Conservation (phyloP, 768 basidiomycete genomes). For the Podaxis mareebaensis region DNA sequence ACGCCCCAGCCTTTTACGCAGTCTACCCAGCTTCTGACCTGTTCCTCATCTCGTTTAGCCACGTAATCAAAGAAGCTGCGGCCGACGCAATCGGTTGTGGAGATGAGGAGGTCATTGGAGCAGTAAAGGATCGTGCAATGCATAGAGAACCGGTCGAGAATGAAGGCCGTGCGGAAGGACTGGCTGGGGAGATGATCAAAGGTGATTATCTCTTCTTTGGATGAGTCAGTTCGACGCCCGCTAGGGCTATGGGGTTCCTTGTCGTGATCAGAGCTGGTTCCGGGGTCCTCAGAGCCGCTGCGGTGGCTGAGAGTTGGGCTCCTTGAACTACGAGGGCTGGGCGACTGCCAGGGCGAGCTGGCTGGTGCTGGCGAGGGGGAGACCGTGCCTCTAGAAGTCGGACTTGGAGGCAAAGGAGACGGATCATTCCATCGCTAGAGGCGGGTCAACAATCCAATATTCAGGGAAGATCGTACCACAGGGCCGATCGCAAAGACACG, state of each 20-base stretch:
- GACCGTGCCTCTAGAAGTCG: constrained; percentile 30
- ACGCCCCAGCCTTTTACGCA: constrained; percentile 83
- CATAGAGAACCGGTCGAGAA: constrained; percentile 74
- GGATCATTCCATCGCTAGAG: constrained; percentile 70
- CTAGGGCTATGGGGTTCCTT: neutral
- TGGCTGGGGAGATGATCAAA: constrained; percentile 69
- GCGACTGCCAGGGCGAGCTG: constrained; percentile 21
- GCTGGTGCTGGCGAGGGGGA: constrained; percentile 29
- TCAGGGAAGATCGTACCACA: constrained; percentile 1
- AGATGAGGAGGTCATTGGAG: constrained; percentile 70
- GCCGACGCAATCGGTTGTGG: constrained; percentile 57
- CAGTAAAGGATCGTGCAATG: constrained; percentile 69
- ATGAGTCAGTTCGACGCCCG: neutral
- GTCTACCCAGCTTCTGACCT: constrained; percentile 74
- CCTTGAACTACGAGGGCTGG: constrained; percentile 22
- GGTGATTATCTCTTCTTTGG: constrained; percentile 32
- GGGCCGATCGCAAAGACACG: constrained; percentile 18
- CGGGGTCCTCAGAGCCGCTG: constrained; percentile 14
- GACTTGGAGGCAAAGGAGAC: constrained; percentile 59
- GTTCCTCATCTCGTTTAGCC: constrained; percentile 56
- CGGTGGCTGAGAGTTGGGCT: constrained; percentile 12
- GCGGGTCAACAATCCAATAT: constrained; percentile 4
- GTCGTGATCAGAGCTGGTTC: constrained; percentile 7
- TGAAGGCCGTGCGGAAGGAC: constrained; percentile 76
- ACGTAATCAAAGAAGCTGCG: constrained; percentile 81